Base-by-base conservation (phyloP, 2,329 filamentous ascomycete genomes). In the Clonostachys rhizophaga region DNA sequence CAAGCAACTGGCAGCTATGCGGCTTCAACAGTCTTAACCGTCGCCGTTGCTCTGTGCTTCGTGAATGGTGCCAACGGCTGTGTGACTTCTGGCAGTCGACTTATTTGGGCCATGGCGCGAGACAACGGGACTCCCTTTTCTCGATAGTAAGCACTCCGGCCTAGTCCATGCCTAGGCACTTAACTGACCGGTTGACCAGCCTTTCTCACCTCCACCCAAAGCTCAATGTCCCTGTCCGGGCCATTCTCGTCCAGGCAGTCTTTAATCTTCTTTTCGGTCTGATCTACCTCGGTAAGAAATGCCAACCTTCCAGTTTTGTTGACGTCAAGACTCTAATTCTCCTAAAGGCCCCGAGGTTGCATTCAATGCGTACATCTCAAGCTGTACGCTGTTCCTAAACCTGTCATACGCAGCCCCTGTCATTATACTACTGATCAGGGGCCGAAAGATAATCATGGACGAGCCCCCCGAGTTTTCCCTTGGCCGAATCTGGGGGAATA, bases 231-330 rank as follows among this genome's bases (percentile, higher is more conserved):
- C 72, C 72, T 2, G 59, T 70, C 3, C 62, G 62, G 30, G 61
- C 69, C 3, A 68, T 76, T 13, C 18, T 72, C 5, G 50, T 69
- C 7, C 61, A 66, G n/a, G 68, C 62, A n/a, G 52, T 64, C 5
- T 69, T 74, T 51, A 70, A 74, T 49, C 60, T 69, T 18, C 52
- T 70, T 13, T 73, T 75, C 40, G 72, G 71, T 2, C 61, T 75
- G 3, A 58, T 76, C 5, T 75, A 74, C 47, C 61, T 74, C 9
- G 24, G 24, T 30, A 30, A 30, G 24, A 9, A 24, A 24, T 24
- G 24, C 8, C 24, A 24, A 3, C 24, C 24, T 2, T 24, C 24
- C 24, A 24, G 2, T 24, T 24, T 24, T 24, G 24, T 8, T 8
- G 2, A 24, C 3, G 24, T 9, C 24, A 24, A 30, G 24, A 30